Conservation (phyloP, 106 monocot genomes). For the Dendrobium officinale region DNA sequence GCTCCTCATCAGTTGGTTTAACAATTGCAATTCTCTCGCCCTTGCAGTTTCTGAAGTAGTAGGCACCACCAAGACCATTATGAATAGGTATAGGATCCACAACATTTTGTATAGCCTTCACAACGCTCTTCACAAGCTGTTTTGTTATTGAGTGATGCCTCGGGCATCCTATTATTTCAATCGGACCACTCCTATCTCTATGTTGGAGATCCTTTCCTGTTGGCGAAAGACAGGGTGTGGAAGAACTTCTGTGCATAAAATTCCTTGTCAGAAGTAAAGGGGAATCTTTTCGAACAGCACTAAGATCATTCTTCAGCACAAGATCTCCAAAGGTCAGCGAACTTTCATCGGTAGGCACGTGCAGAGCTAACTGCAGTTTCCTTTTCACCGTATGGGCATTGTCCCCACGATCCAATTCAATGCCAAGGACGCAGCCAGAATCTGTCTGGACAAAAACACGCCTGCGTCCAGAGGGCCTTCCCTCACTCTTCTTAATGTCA, state of each 20-base stretch:
- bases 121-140: constrained; percentile 59
- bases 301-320: constrained; percentile 72
- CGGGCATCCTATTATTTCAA: constrained; percentile 74
- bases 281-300: constrained; percentile 59
- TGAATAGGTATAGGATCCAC: constrained; percentile 68
- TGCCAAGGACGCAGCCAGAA: constrained; percentile 40
- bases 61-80: constrained; percentile 84
- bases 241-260: constrained; percentile 39
- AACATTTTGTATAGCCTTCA: constrained; percentile 54
- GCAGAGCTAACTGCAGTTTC: constrained; percentile 47
- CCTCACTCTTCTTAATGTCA: constrained; percentile 22
- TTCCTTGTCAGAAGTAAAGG: constrained; percentile 75
- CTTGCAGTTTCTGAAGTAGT: constrained; percentile 66
- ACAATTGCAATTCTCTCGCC: constrained; percentile 80
- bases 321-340: constrained; percentile 73
- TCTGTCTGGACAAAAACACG: constrained; percentile 72
- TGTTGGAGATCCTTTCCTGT: constrained; percentile 30
- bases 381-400: constrained; percentile 56
- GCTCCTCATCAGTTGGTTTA: constrained; percentile 92
- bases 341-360: constrained; percentile 71
- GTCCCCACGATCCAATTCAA: constrained; percentile 49
- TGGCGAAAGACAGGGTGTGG: constrained; percentile 50
- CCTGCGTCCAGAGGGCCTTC: constrained; percentile 24
- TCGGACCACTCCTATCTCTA: constrained; percentile 36
- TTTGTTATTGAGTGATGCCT: constrained; percentile 42